These are phyloP conservation scores for Lactarius tabidus DNA, from an alignment of 768 basidiomycete genomes.

Conservation along the genomic window DNA sequence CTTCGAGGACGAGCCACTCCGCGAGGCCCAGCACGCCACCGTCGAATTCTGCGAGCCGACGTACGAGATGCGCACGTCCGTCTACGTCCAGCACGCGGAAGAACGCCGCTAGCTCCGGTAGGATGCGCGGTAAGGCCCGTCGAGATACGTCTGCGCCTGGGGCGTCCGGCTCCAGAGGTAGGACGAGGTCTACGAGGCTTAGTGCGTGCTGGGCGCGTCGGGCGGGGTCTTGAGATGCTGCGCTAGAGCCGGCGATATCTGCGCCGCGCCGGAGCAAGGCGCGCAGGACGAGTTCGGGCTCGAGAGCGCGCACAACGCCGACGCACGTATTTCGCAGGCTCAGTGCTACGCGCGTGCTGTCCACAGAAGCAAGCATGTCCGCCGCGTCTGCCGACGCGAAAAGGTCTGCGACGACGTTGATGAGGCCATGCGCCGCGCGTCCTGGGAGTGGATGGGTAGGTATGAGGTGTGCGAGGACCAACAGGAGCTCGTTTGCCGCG, in stretches of 20 bases:
- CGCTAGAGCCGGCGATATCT: constrained; percentile 28
- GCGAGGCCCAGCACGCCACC: constrained; percentile 51
- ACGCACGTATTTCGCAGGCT: constrained; percentile 48
- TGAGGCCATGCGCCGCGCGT: constrained; percentile 45
- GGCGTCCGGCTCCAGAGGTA: constrained; percentile 38
- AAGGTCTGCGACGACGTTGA: constrained; percentile 46
- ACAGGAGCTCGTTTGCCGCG: constrained; percentile 50
- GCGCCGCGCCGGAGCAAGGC: constrained; percentile 51
- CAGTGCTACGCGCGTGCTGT: constrained; percentile 41
- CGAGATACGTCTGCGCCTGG: constrained; percentile 40
- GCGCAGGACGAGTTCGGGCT: constrained; percentile 50
- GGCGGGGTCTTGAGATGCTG: constrained; percentile 47
- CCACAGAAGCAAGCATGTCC: constrained; percentile 38
- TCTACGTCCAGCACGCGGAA: constrained; percentile 54
- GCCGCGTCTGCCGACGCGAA: constrained; percentile 52
- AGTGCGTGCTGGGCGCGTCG: constrained; percentile 53
- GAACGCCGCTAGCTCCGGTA: constrained; percentile 53
- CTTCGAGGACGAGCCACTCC: constrained; percentile 67
- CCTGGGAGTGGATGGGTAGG: constrained; percentile 47
- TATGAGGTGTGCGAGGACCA: constrained; percentile 46
- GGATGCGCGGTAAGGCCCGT: constrained; percentile 51
- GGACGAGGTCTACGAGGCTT: constrained; percentile 51
- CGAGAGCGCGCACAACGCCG: constrained; percentile 44
- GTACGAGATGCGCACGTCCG: constrained; percentile 44
- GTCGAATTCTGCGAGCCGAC: constrained; percentile 55